Conservation (phyloP, 2,329 filamentous ascomycete genomes). For the Blumeriella jaapii region DNA sequence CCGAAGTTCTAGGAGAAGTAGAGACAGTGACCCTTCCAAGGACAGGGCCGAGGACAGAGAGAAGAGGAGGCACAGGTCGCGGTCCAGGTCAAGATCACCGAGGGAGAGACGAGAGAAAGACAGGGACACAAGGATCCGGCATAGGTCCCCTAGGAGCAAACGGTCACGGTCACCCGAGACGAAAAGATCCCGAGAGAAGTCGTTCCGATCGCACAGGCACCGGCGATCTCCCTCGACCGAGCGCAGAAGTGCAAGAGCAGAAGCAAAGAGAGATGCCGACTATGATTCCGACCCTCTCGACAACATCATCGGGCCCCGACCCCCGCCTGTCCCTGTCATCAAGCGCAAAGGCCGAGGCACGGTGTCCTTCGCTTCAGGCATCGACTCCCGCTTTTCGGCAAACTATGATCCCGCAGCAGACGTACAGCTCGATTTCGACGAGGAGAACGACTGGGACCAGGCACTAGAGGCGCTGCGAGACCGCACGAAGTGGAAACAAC, state of each 20-base stretch:
- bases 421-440: slow-evolving; percentile 38
- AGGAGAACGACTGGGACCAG: slow-evolving; percentile 64
- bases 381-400: slow-evolving; percentile 70
- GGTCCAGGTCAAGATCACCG: slow-evolving; percentile 20
- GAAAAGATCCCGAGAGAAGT: slow-evolving; percentile 10
- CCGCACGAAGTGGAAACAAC: slow-evolving; percentile 64
- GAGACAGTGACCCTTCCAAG: slow-evolving; percentile 17
- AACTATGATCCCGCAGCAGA: slow-evolving; percentile 49
- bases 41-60: slow-evolving; percentile 13
- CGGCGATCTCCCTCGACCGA: slow-evolving; percentile 10
- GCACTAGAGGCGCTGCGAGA: slow-evolving; percentile 69
- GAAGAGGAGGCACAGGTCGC: slow-evolving; percentile 14
- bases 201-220: slow-evolving; percentile 7
- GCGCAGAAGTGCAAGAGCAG: slow-evolving; percentile 3
- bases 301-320: slow-evolving; percentile 64
- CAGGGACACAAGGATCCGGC: slow-evolving; percentile 26
- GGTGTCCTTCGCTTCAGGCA: slow-evolving; percentile 47
- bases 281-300: slow-evolving; percentile 63
- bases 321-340: slow-evolving; percentile 33
- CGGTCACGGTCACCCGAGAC: slow-evolving; percentile 16
- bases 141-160: slow-evolving; percentile 23
- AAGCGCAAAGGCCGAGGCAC: slow-evolving; percentile 60
- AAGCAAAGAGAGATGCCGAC: slow-evolving; percentile 13
- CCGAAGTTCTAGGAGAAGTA: slow-evolving; percentile 26
- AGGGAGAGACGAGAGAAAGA: slow-evolving; percentile 19